Base-by-base conservation (phyloP, 2,329 filamentous ascomycete species). In the Gnomoniopsis sp. region DNA sequence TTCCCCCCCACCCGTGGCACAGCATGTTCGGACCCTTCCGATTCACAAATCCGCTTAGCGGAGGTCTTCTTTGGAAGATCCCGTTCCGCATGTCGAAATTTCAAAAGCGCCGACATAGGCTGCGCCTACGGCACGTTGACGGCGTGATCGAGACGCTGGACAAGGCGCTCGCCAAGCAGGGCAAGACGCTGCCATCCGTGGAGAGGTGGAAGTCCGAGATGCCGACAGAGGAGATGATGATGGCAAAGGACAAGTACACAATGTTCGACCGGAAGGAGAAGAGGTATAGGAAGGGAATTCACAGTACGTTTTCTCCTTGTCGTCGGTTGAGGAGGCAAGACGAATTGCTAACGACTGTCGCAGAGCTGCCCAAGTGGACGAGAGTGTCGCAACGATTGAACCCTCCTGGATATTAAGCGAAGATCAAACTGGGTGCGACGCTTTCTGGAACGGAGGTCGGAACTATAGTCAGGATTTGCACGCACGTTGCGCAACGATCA, bases 261-360 rank as follows among this genome's bases (percentile, higher is more conserved):
- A 89, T 99, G 69, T 99, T 98, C 75, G 93, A 96, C 75, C 88
- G 93, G 68, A 97, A 98, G 76, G 92, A 90, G 73, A 96, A 93
- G 86, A 88, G 85, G 68, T 99, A 98, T 75, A 83, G 95, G 72
- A 99, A 99, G 85, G 91, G 92, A 57, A 93, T 99, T 74, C 93
- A 98, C 77, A 98, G 93, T 96, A 83, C 68, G 91, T 49, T 17
- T 34, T 64, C n/a, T 30, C 12, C 55, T 7, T 54, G 3, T 8
- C 6, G 26, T 46, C 34, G 22, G 55, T 44, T 21, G 1, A 12
- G 22, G n/a, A 15, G 53, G 55, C 57, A 62, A 56, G 62, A 53
- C 26, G 36, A 19, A 36, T 36, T 55, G 47, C 54, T 63, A 44
- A 66, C 55, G n/a, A 6, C 55, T n/a, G 17, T 23, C 64, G 53